A percentile compares a stretch with the other conserved stretches of the same genome.
These are phyloP conservation scores for Boechera stricta DNA, from an alignment of 345 rosid species.

Conservation along the genomic window DNA sequence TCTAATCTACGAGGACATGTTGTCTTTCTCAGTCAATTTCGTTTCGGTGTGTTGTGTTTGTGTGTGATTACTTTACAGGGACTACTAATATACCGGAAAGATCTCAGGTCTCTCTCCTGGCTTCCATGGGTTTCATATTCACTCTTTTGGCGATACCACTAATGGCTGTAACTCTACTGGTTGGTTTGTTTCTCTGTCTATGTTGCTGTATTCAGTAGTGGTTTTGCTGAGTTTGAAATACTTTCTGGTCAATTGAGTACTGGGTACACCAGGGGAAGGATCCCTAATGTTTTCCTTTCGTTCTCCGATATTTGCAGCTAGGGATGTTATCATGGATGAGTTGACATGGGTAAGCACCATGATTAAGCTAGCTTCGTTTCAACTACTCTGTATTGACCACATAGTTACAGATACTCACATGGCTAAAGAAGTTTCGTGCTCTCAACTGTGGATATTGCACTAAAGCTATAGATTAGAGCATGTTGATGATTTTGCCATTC, in stretches of 20 bases:
- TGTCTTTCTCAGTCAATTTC: neutral
- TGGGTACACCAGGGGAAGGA: no score
- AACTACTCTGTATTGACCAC: neutral
- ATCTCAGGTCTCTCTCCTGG: constrained; percentile 83
- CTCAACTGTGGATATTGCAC: constrained; percentile 21
- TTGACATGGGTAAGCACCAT: constrained; percentile 77
- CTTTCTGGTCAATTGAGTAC: neutral
- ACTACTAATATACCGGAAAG: constrained; percentile 71
- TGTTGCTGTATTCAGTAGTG: neutral
- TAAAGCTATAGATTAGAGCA: neutral
- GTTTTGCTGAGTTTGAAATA: neutral
- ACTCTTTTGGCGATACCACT: constrained; percentile 90
- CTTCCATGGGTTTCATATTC: constrained; percentile 89
- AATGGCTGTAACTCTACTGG: constrained; percentile 98
- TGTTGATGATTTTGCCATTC: constrained; percentile 16
- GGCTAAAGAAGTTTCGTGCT: constrained; percentile 8
- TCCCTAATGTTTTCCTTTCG: no score
- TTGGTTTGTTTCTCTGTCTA: constrained; percentile 20
- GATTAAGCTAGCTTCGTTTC: constrained; percentile 1
- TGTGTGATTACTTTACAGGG: constrained; percentile 51
- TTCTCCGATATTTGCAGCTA: no score
- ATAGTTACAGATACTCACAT: neutral
- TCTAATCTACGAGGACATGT: neutral
- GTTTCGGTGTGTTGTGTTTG: neutral
- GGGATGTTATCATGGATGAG: constrained; percentile 53